Base-by-base conservation (phyloP, 306 rosid genomes). In the Medicago lupulina region DNA sequence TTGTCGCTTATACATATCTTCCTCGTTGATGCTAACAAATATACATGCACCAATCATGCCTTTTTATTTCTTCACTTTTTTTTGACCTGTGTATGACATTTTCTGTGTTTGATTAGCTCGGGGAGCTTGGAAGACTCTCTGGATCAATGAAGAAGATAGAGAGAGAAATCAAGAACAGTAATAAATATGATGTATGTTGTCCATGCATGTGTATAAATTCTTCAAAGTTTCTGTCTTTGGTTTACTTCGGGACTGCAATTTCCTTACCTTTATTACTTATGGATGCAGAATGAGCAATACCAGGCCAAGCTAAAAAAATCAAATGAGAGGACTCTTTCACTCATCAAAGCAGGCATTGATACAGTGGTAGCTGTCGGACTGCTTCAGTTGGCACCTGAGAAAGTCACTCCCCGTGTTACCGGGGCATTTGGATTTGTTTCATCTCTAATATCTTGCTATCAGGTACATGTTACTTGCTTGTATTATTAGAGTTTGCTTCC, bases 41-140 rank as follows among this genome's bases (percentile, higher is more conserved):
- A 63, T 40, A 28, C 51, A 19, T 5, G 41, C 18, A 53, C 69
- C 49, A 9, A 61, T 69, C 17, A 6, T 51, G 39, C 39, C 19
- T 58, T 53, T 18, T 54, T 54, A 9, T 46, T 25, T 14, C 39
- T 6, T 64, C 47, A 4, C 71, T 66, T 62, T 59, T 59, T 66
- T 40, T 41, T 14, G 43, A 72, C 81, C 59, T 74, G 53, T 69
- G 66, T 61, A 53, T 59, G 49, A 25, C 38, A 31, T 79, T 82
- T 65, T 41, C 61, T 53, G 47, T 41, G 60, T 76, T 76, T 68
- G 72, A 11, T 85, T 80, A 95, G 99, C 77, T 89, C 41, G 99
- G 99, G 53, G 99, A 95, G 90, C 80, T 95, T 5, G 97, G 99
- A 81, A 90, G 99, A 86, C 88, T 95, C 74, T 92, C 97, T 47